Conservation (phyloP, 2,329 filamentous ascomycete species). For the Fusarium metavorans region DNA sequence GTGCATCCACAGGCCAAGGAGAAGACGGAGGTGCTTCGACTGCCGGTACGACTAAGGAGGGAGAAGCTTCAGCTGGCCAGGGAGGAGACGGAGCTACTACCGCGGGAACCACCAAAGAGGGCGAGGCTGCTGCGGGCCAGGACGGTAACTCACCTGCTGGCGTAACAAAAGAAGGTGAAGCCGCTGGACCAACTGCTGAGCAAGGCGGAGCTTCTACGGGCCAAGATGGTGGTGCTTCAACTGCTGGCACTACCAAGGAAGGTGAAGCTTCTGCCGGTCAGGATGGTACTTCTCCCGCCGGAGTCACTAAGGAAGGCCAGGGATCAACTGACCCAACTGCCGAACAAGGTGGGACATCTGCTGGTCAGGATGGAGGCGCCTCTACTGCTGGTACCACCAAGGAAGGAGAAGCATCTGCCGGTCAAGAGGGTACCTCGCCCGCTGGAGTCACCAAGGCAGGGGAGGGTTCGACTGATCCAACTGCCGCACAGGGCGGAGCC, state of each 20-base stretch:
- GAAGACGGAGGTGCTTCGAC: neutral
- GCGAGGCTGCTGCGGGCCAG: neutral
- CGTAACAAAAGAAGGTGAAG: neutral
- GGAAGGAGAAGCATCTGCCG: neutral
- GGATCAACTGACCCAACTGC: neutral
- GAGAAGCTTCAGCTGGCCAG: neutral
- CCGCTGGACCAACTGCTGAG: neutral
- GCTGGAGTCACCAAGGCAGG: neutral
- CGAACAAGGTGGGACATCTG: neutral
- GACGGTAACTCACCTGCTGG: neutral
- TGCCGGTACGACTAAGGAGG: too few species aligned
- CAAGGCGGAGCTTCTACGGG: neutral
- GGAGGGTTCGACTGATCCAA: neutral
- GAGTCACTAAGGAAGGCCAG: neutral
- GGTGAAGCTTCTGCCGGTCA: neutral
- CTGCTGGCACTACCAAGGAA: neutral
- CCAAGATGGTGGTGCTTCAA: neutral
- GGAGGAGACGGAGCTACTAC: neutral
- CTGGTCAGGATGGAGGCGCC: neutral
- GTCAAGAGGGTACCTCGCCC: neutral
- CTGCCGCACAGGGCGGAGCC: neutral
- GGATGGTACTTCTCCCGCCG: neutral
- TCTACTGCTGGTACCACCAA: neutral
- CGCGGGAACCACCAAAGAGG: neutral
- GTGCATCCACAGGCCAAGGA: neutral